phyloP scores from a whole-genome alignment of 495 filamentous ascomycete species.

The Penicillium ucsense region DNA sequence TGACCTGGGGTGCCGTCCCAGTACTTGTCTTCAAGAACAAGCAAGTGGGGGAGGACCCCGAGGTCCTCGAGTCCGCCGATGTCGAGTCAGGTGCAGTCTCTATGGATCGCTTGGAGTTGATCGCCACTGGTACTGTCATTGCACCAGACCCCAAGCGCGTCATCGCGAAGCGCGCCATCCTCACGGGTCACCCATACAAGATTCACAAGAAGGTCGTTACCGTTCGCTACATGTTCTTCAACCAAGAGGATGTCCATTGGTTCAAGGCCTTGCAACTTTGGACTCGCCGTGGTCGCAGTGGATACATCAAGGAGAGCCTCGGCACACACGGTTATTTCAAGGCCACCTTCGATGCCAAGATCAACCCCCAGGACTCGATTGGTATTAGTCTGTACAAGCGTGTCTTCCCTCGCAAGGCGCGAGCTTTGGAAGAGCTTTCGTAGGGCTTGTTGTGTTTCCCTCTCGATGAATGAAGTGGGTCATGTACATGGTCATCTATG shows the following conservation, averaged over 20 bases:
- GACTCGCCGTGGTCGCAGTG: slow-evolving; percentile 80
- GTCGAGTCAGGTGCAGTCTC: slow-evolving; percentile 16
- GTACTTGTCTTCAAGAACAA: slow-evolving; percentile 71
- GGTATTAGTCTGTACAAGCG: slow-evolving; percentile 91
- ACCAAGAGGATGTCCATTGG: slow-evolving; percentile 85
- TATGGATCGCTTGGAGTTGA: slow-evolving; percentile 47
- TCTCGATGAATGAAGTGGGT: slow-evolving; percentile 6
- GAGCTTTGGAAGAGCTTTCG: slow-evolving; percentile 36
- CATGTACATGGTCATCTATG: slow-evolving; percentile 9
- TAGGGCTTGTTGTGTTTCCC: slow-evolving; percentile 7
- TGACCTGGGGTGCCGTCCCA: slow-evolving; percentile 88
- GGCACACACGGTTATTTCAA: slow-evolving; percentile 99
- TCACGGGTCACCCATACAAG: slow-evolving; percentile 95
- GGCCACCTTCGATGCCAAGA: slow-evolving; percentile 89
- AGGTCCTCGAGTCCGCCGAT: slow-evolving; percentile 30
- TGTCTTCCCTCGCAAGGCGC: slow-evolving; percentile 70
- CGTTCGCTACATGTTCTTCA: slow-evolving; percentile 99
- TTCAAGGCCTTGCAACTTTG: slow-evolving; percentile 94
- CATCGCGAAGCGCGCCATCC: slow-evolving; percentile 85
- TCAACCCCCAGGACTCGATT: slow-evolving; percentile 89
- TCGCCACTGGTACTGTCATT: slow-evolving; percentile 78
- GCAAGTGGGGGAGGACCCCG: slow-evolving; percentile 25
- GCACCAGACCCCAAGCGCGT: slow-evolving; percentile 70
- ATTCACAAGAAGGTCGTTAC: slow-evolving; percentile 97
- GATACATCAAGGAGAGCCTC: slow-evolving; percentile 84